Base-by-base conservation (phyloP, 2,329 filamentous ascomycete species). In the Elsinoe ampelina region DNA sequence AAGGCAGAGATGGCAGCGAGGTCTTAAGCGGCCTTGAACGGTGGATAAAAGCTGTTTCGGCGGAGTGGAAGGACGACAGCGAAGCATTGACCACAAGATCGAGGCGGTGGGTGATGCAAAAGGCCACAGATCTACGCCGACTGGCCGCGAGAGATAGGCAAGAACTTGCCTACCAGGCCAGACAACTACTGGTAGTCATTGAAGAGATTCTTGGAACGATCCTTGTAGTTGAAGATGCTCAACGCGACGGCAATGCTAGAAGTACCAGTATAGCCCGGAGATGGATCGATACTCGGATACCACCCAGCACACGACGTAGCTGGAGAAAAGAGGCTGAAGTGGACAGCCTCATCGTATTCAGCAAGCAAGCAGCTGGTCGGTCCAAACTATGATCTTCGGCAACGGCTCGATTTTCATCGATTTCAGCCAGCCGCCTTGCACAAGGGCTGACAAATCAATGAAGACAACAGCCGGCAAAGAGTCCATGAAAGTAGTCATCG, bases 1-100 rank as follows among this genome's bases (percentile, higher is more conserved):
- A 71, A 10, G 51, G 36, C 10, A 38, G 34, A 15, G 43, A 47
- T 19, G 43, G 43, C 2, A 47, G 32, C 8, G 20, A 47, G 19
- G 43, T 47, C 43, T n/a, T 47, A 15, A 12, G 20, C 3, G 20
- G 10, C 10, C n/a, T 47, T 4, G 26, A 47, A 15, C 10, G 20
- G 20, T 47, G 43, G 43, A n/a, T 19, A 7, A 22, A 47, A 32
- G 26, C n/a, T n/a, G n/a, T n/a, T n/a, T n/a, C n/a, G n/a, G n/a
- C n/a, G n/a, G n/a, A n/a, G n/a, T n/a, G n/a, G n/a, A n/a, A n/a
- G n/a, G n/a, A n/a, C n/a, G n/a, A n/a, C n/a, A n/a, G n/a, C n/a
- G n/a, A n/a, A n/a, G n/a, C n/a, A n/a, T n/a, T n/a, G n/a, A n/a
- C n/a, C n/a, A n/a, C n/a, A n/a, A n/a, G n/a, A n/a, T n/a, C n/a